phyloP scores from a whole-genome alignment of 169 alveolate genomes.

The Theileria annulata region DNA sequence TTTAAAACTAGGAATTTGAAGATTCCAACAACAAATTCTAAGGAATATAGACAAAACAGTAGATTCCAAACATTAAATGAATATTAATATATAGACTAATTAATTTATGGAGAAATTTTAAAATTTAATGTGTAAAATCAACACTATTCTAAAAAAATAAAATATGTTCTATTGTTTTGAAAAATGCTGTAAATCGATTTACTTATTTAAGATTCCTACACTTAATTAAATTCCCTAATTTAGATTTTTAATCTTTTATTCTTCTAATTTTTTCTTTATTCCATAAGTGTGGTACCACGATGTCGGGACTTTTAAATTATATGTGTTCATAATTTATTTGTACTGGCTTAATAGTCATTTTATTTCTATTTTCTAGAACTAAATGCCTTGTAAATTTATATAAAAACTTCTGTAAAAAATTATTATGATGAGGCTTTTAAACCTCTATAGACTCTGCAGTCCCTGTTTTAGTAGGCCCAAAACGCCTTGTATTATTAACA shows the following conservation, averaged over 20 bases:
- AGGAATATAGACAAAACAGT: background rate
- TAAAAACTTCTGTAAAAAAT: background rate
- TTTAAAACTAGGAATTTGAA: background rate
- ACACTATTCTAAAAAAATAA: background rate
- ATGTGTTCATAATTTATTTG: background rate
- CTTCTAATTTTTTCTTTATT: background rate
- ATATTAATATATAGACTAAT: background rate
- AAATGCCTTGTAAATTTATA: background rate
- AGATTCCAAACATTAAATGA: background rate
- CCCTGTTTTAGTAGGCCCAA: background rate
- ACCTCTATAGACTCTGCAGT: background rate
- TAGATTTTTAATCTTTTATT: background rate
- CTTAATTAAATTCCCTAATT: background rate
- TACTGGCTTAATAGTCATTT: background rate
- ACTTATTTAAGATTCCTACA: background rate
- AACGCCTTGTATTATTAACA: conserved; percentile 4
- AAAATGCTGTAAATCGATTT: background rate
- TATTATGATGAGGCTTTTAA: background rate
- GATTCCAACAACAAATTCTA: background rate
- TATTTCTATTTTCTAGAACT: background rate
- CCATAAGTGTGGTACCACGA: background rate
- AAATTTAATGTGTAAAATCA: background rate
- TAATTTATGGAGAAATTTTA: no score
- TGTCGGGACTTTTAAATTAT: background rate
- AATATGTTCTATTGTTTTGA: background rate